These are phyloP conservation scores for Mycena sanguinolenta DNA, from an alignment of 768 basidiomycete species.

Conservation along the genomic window DNA sequence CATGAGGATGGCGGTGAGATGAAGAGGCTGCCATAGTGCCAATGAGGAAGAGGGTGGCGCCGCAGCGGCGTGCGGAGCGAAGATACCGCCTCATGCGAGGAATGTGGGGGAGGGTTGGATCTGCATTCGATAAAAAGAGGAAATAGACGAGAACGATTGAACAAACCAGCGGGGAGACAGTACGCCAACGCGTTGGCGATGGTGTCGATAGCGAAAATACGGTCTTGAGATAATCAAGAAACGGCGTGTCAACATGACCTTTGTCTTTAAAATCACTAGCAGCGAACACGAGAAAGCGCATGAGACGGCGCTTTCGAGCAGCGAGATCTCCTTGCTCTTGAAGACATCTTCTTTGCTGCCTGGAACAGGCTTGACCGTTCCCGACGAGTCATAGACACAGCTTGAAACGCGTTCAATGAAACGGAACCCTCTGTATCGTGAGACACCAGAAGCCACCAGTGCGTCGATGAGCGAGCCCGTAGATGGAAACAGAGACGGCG, in stretches of 20 bases:
- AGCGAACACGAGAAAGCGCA: constrained; percentile 92
- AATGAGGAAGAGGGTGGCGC: constrained; percentile 85
- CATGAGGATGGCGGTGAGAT: constrained; percentile 59
- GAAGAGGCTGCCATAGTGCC: constrained; percentile 89
- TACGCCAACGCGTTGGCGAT: constrained; percentile 85
- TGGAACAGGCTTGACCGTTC: constrained; percentile 76
- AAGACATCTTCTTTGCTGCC: constrained; percentile 95
- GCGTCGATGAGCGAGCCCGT: constrained; percentile 83
- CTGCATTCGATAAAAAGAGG: constrained; percentile 52
- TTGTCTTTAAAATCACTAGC: constrained; percentile 78
- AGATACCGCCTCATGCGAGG: constrained; percentile 81
- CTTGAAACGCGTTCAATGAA: constrained; percentile 83
- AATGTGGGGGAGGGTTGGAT: constrained; percentile 75
- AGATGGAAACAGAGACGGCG: constrained; percentile 85
- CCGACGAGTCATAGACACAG: constrained; percentile 65
- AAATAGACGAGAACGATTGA: neutral
- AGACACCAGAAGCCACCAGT: constrained; percentile 85
- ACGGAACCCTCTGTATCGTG: constrained; percentile 92
- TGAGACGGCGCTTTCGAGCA: constrained; percentile 92
- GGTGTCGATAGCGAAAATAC: constrained; percentile 73
- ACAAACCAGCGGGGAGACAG: constrained; percentile 71
- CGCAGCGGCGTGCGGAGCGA: constrained; percentile 87
- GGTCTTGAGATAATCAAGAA: constrained; percentile 73
- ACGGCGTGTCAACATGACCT: constrained; percentile 66
- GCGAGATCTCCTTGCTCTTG: constrained; percentile 80